A percentile compares a stretch with the other conserved stretches of the same genome.
These are phyloP conservation scores for Leishmania major DNA, from an alignment of 208 protist genomes.

Conservation along the genomic window DNA sequence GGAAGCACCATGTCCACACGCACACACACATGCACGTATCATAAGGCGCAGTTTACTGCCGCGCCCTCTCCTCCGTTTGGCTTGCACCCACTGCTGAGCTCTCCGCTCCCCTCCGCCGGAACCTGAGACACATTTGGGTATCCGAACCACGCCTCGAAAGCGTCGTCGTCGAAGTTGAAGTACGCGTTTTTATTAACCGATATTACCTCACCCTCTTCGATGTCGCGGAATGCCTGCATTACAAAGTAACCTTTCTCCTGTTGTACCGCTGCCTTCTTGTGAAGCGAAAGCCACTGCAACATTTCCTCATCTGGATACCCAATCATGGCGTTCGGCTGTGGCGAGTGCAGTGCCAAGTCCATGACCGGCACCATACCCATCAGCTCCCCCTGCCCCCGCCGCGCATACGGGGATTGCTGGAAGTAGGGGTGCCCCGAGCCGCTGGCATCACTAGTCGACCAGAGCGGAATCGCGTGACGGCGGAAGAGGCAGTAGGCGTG, in stretches of 20 bases:
- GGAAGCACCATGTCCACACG: neutral
- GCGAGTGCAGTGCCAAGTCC: slow-evolving; percentile 83
- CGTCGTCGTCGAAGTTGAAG: slow-evolving; percentile 89
- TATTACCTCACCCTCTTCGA: slow-evolving; percentile 73
- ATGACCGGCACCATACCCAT: slow-evolving; percentile 88
- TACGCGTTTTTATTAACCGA: slow-evolving; percentile 86
- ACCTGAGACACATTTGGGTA: slow-evolving; percentile 75
- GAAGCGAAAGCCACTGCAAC: slow-evolving; percentile 80
- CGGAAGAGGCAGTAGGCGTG: slow-evolving; percentile 89
- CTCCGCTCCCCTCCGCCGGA: slow-evolving; percentile 16
- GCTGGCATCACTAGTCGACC: slow-evolving; percentile 48
- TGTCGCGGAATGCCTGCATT: slow-evolving; percentile 88
- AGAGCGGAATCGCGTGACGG: slow-evolving; percentile 86
- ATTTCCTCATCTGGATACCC: slow-evolving; percentile 88
- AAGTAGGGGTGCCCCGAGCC: slow-evolving; percentile 84
- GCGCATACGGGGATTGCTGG: slow-evolving; percentile 55
- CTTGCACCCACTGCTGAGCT: neutral
- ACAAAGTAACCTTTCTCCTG: slow-evolving; percentile 80
- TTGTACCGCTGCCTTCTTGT: slow-evolving; percentile 60
- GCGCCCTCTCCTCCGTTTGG: neutral
- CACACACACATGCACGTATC: neutral
- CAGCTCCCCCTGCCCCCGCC: slow-evolving; percentile 52
- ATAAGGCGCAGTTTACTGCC: neutral
- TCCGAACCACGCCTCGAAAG: slow-evolving; percentile 89
- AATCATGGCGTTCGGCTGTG: slow-evolving; percentile 80